These are phyloP conservation scores for Corymbia citriodora DNA, from an alignment of 441 rosid genomes.

Conservation along the genomic window DNA sequence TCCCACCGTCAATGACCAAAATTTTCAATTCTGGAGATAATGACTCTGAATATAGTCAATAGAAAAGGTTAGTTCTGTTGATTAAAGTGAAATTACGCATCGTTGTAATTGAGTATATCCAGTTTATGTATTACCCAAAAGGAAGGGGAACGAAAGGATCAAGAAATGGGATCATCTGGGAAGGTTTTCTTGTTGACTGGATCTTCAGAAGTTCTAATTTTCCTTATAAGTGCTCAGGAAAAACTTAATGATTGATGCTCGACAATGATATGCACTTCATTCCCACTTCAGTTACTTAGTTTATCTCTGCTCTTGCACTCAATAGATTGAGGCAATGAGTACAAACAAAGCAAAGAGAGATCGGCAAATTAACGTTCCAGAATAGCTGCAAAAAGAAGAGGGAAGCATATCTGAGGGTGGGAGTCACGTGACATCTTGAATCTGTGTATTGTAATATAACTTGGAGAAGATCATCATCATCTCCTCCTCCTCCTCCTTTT, in stretches of 20 bases:
- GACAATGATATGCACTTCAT: background rate
- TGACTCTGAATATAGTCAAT: background rate
- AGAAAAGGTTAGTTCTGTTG: background rate
- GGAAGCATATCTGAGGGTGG: background rate
- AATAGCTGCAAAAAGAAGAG: background rate
- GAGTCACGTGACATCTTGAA: background rate
- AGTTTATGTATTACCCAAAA: background rate
- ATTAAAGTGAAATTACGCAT: background rate
- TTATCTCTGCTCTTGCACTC: background rate
- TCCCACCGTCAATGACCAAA: background rate
- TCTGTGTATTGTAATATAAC: background rate
- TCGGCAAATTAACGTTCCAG: background rate
- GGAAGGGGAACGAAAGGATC: background rate
- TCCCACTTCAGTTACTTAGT: background rate
- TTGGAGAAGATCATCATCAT: background rate
- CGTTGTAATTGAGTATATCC: background rate
- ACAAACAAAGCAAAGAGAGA: background rate
- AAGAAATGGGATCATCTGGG: background rate
- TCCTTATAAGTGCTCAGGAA: background rate
- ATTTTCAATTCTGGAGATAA: background rate
- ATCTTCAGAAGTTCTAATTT: rapidly evolving
- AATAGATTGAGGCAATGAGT: background rate
- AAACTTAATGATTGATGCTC: background rate
- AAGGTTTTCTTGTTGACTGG: background rate
- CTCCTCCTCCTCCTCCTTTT: background rate